Evolutionary conservation across 2,329 filamentous ascomycete genomes (phyloP), one percentile per base, ranked within the genome.

Genomic region (Sporothrix protearum): DNA sequence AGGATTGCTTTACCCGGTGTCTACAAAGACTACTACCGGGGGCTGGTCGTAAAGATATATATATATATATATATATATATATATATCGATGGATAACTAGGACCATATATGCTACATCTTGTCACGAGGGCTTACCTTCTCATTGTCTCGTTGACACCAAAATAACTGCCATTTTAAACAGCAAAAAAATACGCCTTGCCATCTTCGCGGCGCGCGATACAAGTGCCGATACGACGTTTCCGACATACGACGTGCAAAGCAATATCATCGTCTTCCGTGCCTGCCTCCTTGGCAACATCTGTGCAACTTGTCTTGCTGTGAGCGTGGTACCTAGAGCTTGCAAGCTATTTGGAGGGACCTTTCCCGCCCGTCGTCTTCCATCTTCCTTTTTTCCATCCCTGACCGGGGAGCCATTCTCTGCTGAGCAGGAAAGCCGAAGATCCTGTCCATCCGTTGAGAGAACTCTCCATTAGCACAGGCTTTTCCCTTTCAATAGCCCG

Each of bases 1-100:
- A 16, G 16, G 25, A 68, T 68, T 68, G 64, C 30, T 55, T 68
- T 68, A 39, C 55, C 64, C 64, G 47, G 36, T 19, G 30, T 57
- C 49, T 22, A 12, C 66, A 30, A 51, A 47, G 39, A 51, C 45
- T 14, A 28, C 57, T 42, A 28, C 59, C 63, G 63, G 42, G 63
- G 63, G 42, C 45, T 33, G 45, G 42, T 33, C 57, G 7, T 10
- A 5, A 39, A 25, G 42, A 36, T 28, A 39, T 39, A 39, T 61
- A 36, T 33, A 61, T 14, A 25, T 63, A 36, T 28, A 39, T 39
- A 39, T 61, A 36, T 33, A 25, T 63, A 36, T 28, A 39, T 39
- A 39, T 61, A 36, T 33, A 61, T 14, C 12, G 42, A 47, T 12
- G 39, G 4, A 39, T 19, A 25, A 42, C 22, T 4, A 19, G 3